Percentiles rank a stretch among this genome's conserved stretches.
Evolutionary conservation across 108 stramenopile species (phyloP).

Genomic region (Nitzschia inconspicua): DNA sequence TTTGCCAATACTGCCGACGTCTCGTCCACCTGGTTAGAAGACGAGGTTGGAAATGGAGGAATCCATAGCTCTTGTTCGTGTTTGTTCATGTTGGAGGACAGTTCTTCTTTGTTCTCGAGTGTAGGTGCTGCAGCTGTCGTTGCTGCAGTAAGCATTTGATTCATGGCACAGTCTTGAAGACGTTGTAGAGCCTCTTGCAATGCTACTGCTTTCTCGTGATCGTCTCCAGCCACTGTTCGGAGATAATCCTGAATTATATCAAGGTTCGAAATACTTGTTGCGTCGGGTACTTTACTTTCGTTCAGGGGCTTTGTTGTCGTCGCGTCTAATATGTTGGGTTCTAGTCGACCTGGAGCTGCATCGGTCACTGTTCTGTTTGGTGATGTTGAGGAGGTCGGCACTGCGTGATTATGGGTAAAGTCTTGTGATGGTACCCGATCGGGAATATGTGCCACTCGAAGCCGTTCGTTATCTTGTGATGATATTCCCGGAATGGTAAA

Average conservation of each 20-base stretch:
- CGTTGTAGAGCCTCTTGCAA: no score
- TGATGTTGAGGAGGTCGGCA: no score
- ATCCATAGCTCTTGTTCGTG: slow-evolving; percentile 12
- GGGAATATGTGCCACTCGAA: slow-evolving; percentile 6
- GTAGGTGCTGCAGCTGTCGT: background rate
- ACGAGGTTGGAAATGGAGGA: slow-evolving; percentile 10
- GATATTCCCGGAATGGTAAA: slow-evolving; percentile 10
- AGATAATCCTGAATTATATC: background rate
- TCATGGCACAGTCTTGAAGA: background rate
- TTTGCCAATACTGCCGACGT: background rate
- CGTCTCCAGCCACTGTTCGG: background rate
- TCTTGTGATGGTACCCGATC: no score
- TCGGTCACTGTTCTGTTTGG: no score
- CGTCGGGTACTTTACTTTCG: no score
- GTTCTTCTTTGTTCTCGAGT: background rate
- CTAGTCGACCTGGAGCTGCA: no score
- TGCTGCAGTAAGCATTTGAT: background rate
- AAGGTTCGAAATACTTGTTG: no score
- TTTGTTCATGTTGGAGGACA: background rate
- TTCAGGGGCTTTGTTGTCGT: no score
- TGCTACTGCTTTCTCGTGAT: no score
- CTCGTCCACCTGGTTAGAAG: background rate
- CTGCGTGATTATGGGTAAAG: no score
- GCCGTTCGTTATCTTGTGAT: background rate
- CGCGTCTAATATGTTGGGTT: no score